Percentiles rank a stretch among this genome's conserved stretches.
phyloP scores from a whole-genome alignment of 106 monocot species.

The Dendrobium huoshanense region DNA sequence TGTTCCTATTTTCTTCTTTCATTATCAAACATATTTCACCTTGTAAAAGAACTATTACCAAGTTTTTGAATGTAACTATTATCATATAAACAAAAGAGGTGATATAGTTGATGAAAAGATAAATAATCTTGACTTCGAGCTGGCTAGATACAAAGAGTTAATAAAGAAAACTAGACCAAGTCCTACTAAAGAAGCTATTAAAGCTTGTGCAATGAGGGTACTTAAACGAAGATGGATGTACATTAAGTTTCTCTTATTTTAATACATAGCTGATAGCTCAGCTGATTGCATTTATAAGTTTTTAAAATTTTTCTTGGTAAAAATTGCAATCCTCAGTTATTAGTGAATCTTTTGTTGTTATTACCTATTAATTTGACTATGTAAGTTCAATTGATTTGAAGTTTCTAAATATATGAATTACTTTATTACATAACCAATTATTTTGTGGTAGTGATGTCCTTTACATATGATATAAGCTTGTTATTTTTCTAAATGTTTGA shows the following conservation, averaged over 20 bases:
- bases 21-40: no score
- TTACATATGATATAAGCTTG: background rate
- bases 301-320: background rate
- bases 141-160: constrained; percentile 84
- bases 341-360: background rate
- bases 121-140: constrained; percentile 76
- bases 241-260: constrained; percentile 8
- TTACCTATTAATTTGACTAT: background rate
- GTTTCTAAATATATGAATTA: background rate
- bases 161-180: constrained; percentile 89
- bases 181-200: constrained; percentile 90
- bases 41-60: background rate
- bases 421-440: background rate
- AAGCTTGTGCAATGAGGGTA: constrained; percentile 94
- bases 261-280: background rate
- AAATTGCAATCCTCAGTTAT: background rate
- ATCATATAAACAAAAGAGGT: constrained; percentile 89
- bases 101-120: constrained; percentile 94
- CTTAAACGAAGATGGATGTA: constrained; percentile 96
- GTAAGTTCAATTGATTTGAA: background rate
- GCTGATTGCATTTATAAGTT: background rate
- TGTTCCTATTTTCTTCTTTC: background rate
- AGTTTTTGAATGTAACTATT: background rate
- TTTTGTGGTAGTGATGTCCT: background rate
- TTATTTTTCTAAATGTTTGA: background rate